These are phyloP conservation scores for Penicillium sp. DNA, from an alignment of 2,329 filamentous ascomycete genomes.

Conservation along the genomic window DNA sequence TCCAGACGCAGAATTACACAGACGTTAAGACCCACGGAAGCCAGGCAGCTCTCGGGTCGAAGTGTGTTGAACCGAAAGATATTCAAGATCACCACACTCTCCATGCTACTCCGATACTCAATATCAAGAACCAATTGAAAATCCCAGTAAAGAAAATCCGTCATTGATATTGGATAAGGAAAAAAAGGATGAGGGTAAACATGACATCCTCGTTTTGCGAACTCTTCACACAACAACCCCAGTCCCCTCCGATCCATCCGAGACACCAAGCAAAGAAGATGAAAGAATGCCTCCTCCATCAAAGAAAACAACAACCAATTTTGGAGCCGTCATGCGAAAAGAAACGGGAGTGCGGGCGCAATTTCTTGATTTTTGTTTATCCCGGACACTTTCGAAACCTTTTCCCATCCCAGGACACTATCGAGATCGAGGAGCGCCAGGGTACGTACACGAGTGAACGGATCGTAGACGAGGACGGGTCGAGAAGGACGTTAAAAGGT, in stretches of 20 bases:
- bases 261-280: conserved; percentile 24
- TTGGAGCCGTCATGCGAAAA: conserved; percentile 28
- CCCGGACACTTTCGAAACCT: conserved; percentile 27
- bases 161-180: conserved; percentile 39
- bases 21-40: not conserved
- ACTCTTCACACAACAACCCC: conserved; percentile 40
- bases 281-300: conserved; percentile 24
- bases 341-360: conserved; percentile 21
- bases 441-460: conserved; percentile 31
- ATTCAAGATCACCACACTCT: not conserved
- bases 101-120: not conserved
- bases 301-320: conserved; percentile 23
- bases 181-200: conserved; percentile 36
- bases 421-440: conserved; percentile 30
- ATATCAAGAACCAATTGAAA: conserved; percentile 4
- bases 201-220: conserved; percentile 36
- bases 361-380: conserved; percentile 7
- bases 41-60: not conserved
- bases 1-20: not conserved
- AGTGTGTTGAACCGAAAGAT: not conserved
- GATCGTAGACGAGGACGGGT: conserved; percentile 40
- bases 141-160: conserved; percentile 34
- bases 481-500: conserved; percentile 30
- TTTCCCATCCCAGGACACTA: conserved; percentile 27
- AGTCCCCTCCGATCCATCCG: conserved; percentile 30